A percentile compares a stretch with the other conserved stretches of the same genome.
These are phyloP conservation scores for Senecio squalidus DNA, from an alignment of 140 eudicot species.

Conservation along the genomic window DNA sequence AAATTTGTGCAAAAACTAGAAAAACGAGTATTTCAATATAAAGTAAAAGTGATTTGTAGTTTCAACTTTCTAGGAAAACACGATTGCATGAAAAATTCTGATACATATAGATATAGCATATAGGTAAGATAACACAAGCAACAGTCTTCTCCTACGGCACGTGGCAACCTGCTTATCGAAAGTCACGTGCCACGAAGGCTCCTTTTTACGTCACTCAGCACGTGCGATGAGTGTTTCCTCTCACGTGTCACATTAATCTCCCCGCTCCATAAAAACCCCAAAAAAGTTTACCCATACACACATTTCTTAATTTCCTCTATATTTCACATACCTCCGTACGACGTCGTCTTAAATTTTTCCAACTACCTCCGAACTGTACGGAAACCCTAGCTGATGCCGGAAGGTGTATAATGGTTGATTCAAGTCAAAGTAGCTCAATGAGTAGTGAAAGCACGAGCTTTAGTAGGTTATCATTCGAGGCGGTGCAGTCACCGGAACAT, in stretches of 20 bases:
- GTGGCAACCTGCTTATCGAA: not conserved
- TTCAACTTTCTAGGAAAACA: not conserved
- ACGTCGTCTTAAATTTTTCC: conserved; percentile 18
- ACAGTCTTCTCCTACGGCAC: conserved; percentile 29
- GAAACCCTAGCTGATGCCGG: conserved; percentile 7
- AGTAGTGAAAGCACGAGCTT: conserved; percentile 60
- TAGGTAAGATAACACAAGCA: conserved; percentile 22
- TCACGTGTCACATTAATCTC: conserved; percentile 39
- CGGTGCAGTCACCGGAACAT: conserved; percentile 39
- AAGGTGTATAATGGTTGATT: conserved; percentile 25
- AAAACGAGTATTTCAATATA: not conserved
- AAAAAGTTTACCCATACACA: conserved; percentile 2
- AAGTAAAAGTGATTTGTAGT: not conserved
- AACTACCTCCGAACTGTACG: not conserved
- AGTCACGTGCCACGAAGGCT: conserved; percentile 49
- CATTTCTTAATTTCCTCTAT: not conserved
- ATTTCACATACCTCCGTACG: conserved; percentile 25
- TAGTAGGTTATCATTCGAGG: conserved; percentile 70
- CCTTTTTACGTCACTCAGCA: conserved; percentile 46
- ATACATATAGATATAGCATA: not conserved
- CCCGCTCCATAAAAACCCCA: conserved; percentile 12
- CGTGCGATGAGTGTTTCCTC: conserved; percentile 33
- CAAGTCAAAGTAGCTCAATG: conserved; percentile 47
- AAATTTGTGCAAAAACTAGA: not conserved
- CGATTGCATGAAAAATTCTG: not conserved